phyloP scores from a whole-genome alignment of 306 rosid genomes.

The Vigna reflexopilosa region DNA sequence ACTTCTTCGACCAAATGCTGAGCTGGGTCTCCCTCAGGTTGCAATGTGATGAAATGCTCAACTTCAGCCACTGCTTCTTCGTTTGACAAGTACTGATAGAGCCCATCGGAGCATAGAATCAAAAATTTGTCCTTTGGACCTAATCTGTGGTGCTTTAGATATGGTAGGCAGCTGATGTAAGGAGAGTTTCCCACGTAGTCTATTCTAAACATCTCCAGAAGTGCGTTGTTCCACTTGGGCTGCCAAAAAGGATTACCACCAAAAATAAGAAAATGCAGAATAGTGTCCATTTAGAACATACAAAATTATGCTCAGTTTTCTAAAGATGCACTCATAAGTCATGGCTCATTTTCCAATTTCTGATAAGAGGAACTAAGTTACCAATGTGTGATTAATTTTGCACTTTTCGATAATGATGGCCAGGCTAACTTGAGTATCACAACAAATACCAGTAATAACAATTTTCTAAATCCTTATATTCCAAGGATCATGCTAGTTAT shows the following conservation, averaged over 20 bases:
- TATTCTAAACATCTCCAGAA: conserved; percentile 87
- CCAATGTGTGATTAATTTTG: conserved; percentile 1
- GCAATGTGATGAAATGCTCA: conserved; percentile 86
- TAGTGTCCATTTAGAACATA: conserved; percentile 2
- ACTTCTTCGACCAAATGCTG: conserved; percentile 97
- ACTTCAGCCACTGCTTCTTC: conserved; percentile 98
- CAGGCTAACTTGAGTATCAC: conserved; percentile 25
- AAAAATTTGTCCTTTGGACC: conserved; percentile 89
- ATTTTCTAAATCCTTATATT: conserved; percentile 8
- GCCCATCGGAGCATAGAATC: conserved; percentile 92
- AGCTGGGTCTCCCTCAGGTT: conserved; percentile 98
- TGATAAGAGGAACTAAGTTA: not conserved
- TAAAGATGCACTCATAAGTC: not conserved
- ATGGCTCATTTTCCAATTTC: not conserved
- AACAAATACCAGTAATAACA: conserved; percentile 1
- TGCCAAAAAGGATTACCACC: conserved; percentile 46
- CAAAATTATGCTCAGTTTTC: not conserved
- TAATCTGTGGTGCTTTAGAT: conserved; percentile 85
- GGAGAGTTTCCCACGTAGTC: conserved; percentile 88
- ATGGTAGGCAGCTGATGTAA: conserved; percentile 88
- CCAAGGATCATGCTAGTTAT: conserved; percentile 5
- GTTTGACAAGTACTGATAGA: conserved; percentile 91
- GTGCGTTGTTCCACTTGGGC: conserved; percentile 99
- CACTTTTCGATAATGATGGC: conserved; percentile 4
- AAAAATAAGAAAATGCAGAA: conserved; percentile 22